Evolutionary conservation across 75 land plant species (phyloP), one percentile per base, ranked within the genome.

Genomic region (Pseudotsuga menziesii): DNA sequence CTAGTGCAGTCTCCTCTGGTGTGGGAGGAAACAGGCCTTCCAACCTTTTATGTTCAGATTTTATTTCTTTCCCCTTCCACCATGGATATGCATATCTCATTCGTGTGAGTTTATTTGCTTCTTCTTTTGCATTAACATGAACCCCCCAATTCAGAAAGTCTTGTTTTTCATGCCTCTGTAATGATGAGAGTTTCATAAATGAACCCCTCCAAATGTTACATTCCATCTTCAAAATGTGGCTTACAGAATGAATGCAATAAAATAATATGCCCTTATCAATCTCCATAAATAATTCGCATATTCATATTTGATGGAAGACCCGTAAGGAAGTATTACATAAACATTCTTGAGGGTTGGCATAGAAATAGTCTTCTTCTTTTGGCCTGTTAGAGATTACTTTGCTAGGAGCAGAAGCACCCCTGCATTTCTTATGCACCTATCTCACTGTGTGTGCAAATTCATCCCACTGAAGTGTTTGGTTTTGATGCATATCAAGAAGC

Each of bases 31-130:
- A 96, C 17, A 96, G 73, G 58, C 98, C 98, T 58, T 90, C 88
- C 80, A 80, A 75, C 80, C 98, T 82, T 79, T 77, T 96, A 48
- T 84, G 79, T 72, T 90, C 91, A 35, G 98, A 91, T 2, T 67
- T 81, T 35, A 96, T 96, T 63, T 87, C 94, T 79, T 96, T 93
- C 66, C 91, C 97, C 75, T 95, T 91, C 98, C 98, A 96, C 94
- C 96, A 91, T 14, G 92, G 91, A 79, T 82, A 95, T 66, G 95
- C 98, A 91, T 95, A 95, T 73, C 98, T 95, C 86, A 61, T n/a
- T n/a, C n/a, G n/a, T n/a, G n/a, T n/a, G n/a, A n/a, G n/a, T n/a
- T n/a, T n/a, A n/a, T n/a, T n/a, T n/a, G 72, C 41, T 41, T 69
- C 72, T 69, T 41, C 13, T 23, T 41, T 44, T n/a, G 32, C 41